Evolutionary conservation across 768 basidiomycete species (phyloP).

Genomic region (Rhizopogon vesiculosus): DNA sequence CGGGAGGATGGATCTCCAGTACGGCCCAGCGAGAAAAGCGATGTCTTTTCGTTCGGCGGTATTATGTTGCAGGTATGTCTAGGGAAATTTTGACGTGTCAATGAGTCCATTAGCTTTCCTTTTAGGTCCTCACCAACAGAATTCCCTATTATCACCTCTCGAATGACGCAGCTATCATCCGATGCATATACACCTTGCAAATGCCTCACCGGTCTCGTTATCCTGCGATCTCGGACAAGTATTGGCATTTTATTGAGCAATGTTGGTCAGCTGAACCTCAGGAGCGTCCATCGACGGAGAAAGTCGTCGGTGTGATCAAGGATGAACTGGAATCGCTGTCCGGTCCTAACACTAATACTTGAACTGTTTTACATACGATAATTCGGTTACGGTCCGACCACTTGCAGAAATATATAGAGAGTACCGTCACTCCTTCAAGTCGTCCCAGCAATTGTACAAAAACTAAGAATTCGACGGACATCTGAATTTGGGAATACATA

Average conservation of each 20-base stretch:
- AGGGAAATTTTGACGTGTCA: slow-evolving; percentile 17
- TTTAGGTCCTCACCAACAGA: neutral
- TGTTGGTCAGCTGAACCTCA: neutral
- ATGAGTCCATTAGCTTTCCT: slow-evolving; percentile 3
- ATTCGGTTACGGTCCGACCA: neutral
- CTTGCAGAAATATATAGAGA: neutral
- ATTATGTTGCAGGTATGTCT: slow-evolving; percentile 18
- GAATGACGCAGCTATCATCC: neutral
- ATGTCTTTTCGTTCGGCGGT: slow-evolving; percentile 41
- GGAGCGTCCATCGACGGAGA: neutral
- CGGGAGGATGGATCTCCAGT: neutral
- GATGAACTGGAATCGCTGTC: neutral
- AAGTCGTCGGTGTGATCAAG: neutral
- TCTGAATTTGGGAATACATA: too few relatives aligned
- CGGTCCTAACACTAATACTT: neutral
- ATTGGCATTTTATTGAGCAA: neutral
- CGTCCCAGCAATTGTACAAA: too few relatives aligned
- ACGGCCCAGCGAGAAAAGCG: slow-evolving; percentile 15
- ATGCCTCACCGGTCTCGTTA: neutral
- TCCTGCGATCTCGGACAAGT: neutral
- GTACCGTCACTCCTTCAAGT: too few relatives aligned
- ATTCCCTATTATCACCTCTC: neutral
- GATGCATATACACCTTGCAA: neutral
- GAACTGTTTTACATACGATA: neutral
- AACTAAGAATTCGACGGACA: too few relatives aligned